Conservation (phyloP, 768 basidiomycete genomes). For the Tulasnella sp. region DNA sequence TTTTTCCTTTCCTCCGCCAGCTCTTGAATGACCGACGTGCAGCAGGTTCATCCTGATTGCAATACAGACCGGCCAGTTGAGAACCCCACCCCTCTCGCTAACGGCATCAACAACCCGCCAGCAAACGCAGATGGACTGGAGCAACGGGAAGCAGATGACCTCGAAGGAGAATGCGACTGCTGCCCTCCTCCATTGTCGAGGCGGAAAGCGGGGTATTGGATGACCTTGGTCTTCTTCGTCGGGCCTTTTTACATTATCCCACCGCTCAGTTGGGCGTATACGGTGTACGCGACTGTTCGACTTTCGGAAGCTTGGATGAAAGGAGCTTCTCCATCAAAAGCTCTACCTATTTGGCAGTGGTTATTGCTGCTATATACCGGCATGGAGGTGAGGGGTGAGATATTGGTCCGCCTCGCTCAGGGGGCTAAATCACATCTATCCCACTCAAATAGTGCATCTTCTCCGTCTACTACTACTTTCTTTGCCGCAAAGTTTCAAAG, state of each 20-base stretch:
- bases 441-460: slow-evolving; percentile 51
- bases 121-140: background rate
- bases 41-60: background rate
- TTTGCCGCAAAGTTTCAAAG: slow-evolving; percentile 42
- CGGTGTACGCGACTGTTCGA: slow-evolving; percentile 39
- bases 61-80: background rate
- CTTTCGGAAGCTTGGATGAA: slow-evolving; percentile 33
- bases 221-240: slow-evolving; percentile 49
- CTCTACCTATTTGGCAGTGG: background rate
- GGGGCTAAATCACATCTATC: background rate
- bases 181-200: background rate
- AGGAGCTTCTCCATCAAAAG: background rate
- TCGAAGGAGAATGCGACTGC: background rate
- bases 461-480: slow-evolving; percentile 52
- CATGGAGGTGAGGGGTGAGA: slow-evolving; percentile 9
- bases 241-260: slow-evolving; percentile 56
- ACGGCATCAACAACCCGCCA: background rate
- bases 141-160: background rate
- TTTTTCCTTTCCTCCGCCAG: too few relatives aligned
- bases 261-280: slow-evolving; percentile 60
- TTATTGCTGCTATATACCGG: slow-evolving; percentile 5
- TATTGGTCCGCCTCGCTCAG: background rate
- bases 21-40: background rate
- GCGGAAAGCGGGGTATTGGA: slow-evolving; percentile 47
- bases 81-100: background rate